phyloP scores from a whole-genome alignment of 352 stramenopile genomes.

The Blastocystis sp. region DNA sequence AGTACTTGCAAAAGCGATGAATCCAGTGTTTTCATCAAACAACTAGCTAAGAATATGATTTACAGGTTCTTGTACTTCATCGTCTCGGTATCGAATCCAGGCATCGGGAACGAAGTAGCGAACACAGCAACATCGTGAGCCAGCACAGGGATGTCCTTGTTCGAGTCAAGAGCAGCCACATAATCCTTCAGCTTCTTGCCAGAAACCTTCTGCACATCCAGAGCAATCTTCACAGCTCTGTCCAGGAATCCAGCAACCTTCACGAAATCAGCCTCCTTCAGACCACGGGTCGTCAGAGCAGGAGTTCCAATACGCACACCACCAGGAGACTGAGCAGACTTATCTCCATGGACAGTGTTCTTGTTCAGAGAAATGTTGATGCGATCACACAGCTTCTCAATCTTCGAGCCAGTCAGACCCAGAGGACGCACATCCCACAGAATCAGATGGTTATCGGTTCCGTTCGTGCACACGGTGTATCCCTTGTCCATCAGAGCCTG shows the following conservation, averaged over 20 bases:
- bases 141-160: conserved; percentile 71
- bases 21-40: neutral
- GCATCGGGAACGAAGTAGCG: conserved; percentile 84
- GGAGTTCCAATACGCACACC: conserved; percentile 87
- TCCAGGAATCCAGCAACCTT: conserved; percentile 87
- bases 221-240: conserved; percentile 79
- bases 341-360: conserved; percentile 90
- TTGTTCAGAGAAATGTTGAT: conserved; percentile 97
- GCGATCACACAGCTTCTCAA: conserved; percentile 92
- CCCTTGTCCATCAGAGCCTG: conserved; percentile 77
- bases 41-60: neutral
- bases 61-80: conserved; percentile 64
- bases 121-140: conserved; percentile 81
- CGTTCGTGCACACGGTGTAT: conserved; percentile 88
- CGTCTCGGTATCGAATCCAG: conserved; percentile 77
- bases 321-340: conserved; percentile 81
- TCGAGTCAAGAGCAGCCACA: conserved; percentile 65
- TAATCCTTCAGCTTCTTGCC: conserved; percentile 60
- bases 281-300: conserved; percentile 86
- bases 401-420: conserved; percentile 88
- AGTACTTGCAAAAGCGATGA: conserved; percentile 14
- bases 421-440: conserved; percentile 89
- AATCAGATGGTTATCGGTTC: conserved; percentile 97
- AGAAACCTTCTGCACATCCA: conserved; percentile 76
- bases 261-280: conserved; percentile 88